Conservation (phyloP, 495 filamentous ascomycete species). For the Talaromyces ruber region DNA sequence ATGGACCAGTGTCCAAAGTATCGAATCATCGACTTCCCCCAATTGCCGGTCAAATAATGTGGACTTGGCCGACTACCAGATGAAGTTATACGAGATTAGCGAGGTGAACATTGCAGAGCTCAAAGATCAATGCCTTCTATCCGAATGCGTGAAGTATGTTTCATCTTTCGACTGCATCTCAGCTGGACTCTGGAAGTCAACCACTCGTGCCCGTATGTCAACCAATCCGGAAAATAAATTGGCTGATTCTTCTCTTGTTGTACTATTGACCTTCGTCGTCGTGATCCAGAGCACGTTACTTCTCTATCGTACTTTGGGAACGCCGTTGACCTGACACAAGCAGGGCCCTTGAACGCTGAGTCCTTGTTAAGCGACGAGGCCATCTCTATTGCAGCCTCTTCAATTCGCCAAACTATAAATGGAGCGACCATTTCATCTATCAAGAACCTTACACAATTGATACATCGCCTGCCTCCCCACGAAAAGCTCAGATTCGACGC, state of each 20-base stretch:
- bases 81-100: not conserved
- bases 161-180: not conserved
- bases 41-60: not conserved
- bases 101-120: not conserved
- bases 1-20: not conserved
- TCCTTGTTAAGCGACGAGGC: not conserved
- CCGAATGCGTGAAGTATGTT: not conserved
- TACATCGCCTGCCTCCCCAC: not conserved
- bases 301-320: not conserved
- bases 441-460: not conserved
- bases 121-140: not conserved
- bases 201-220: not conserved
- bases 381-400: not conserved
- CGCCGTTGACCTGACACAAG: not conserved
- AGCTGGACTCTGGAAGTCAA: not conserved
- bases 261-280: not conserved
- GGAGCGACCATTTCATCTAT: not conserved
- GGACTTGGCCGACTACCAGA: not conserved
- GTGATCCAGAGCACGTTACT: not conserved
- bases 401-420: not conserved
- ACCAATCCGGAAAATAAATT: not conserved
- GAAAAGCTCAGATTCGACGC: not conserved
- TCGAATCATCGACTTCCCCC: not conserved
- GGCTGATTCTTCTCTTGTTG: not conserved
- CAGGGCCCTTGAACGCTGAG: not conserved